These are phyloP conservation scores for Coriaria nepalensis DNA, from an alignment of 306 rosid genomes.

Conservation along the genomic window DNA sequence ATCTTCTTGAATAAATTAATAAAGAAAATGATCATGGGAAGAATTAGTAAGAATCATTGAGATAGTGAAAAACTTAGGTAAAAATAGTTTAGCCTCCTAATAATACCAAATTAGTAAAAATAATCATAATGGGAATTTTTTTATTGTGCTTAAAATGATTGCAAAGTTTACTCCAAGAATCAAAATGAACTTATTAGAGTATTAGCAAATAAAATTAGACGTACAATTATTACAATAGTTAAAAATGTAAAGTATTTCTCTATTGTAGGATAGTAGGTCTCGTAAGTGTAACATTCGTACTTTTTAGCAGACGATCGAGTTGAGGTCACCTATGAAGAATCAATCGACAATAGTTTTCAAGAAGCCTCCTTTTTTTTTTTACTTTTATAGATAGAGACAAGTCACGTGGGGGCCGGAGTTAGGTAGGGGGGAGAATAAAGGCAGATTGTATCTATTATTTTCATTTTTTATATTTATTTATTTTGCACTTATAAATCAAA, in stretches of 20 bases:
- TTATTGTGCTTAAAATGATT: not conserved
- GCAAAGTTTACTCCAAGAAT: slow-evolving; percentile 5
- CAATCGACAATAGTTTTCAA: too few relatives aligned
- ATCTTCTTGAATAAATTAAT: not conserved
- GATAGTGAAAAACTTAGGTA: not conserved
- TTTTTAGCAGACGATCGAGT: too few relatives aligned
- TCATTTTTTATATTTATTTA: too few relatives aligned
- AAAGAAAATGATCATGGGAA: slow-evolving; percentile 5
- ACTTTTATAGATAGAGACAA: too few relatives aligned
- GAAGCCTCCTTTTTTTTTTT: too few relatives aligned
- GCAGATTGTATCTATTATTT: too few relatives aligned
- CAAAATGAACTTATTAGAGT: not conserved
- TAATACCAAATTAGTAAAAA: not conserved
- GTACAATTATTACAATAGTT: not conserved
- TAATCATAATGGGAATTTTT: not conserved
- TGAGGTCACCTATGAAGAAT: too few relatives aligned
- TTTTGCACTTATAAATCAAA: too few relatives aligned
- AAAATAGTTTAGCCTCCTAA: slow-evolving; percentile 1
- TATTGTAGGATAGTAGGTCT: too few relatives aligned
- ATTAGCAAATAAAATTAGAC: not conserved
- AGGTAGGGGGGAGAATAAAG: too few relatives aligned
- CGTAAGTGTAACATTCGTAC: too few relatives aligned
- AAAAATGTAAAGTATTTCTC: not conserved
- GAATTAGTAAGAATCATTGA: not conserved
- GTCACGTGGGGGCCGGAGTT: too few relatives aligned